Percentiles rank a stretch among this genome's conserved stretches.
phyloP scores from a whole-genome alignment of 495 filamentous ascomycete species.

The Acidiella bohemica region DNA sequence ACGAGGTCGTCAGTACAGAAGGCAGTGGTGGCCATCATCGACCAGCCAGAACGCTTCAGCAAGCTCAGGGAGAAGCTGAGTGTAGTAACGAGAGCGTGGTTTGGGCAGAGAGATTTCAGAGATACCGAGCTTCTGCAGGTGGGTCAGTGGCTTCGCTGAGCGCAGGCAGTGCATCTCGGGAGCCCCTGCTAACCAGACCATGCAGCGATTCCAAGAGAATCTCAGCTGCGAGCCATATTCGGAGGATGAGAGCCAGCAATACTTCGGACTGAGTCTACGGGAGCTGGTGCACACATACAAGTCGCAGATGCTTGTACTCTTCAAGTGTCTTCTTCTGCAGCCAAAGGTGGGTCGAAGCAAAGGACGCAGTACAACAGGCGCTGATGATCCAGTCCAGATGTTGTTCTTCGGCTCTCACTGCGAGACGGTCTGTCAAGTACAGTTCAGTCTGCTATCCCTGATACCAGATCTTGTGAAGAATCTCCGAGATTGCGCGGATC shows the following conservation, averaged over 20 bases:
- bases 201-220: slow-evolving; percentile 80
- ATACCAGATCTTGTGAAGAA: slow-evolving; percentile 80
- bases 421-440: slow-evolving; percentile 92
- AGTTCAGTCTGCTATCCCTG: slow-evolving; percentile 87
- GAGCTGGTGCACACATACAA: slow-evolving; percentile 90
- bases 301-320: slow-evolving; percentile 81
- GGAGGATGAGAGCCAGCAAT: slow-evolving; percentile 66
- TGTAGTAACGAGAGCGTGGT: slow-evolving; percentile 90
- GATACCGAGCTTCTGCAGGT: slow-evolving; percentile 62
- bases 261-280: slow-evolving; percentile 76
- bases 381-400: slow-evolving; percentile 50
- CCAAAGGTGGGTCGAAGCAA: slow-evolving; percentile 53
- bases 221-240: slow-evolving; percentile 41
- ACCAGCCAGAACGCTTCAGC: slow-evolving; percentile 52
- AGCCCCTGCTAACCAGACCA: too few relatives aligned
- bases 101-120: slow-evolving; percentile 73
- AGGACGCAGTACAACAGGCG: not conserved
- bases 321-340: slow-evolving; percentile 85
- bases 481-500: slow-evolving; percentile 84
- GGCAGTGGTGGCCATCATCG: slow-evolving; percentile 91
- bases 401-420: slow-evolving; percentile 94
- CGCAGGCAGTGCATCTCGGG: too few relatives aligned
- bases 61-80: slow-evolving; percentile 60
- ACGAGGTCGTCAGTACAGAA: slow-evolving; percentile 95
- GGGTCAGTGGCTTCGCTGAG: slow-evolving; percentile 21